These are phyloP conservation scores for Phalaenopsis aphrodite DNA, from an alignment of 106 monocot genomes.

Conservation along the genomic window DNA sequence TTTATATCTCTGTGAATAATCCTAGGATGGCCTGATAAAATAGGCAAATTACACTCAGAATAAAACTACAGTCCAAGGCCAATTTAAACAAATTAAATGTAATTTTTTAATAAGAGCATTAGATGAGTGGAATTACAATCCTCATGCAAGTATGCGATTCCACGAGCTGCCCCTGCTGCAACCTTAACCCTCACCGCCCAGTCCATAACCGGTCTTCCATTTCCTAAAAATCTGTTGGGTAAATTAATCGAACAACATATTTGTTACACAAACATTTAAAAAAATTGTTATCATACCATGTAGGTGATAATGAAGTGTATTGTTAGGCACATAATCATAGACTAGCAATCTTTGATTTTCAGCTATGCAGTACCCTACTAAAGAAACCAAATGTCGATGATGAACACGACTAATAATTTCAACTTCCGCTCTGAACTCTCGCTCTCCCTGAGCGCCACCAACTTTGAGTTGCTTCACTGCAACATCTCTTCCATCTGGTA, in stretches of 20 bases:
- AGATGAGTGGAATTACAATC: slow-evolving; percentile 59
- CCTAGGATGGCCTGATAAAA: slow-evolving; percentile 71
- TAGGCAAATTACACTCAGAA: background rate
- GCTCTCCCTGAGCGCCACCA: slow-evolving; percentile 64
- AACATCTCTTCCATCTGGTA: slow-evolving; percentile 75
- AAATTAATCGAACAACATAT: slow-evolving; percentile 10
- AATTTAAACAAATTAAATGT: background rate
- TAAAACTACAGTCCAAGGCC: background rate
- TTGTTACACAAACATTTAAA: background rate
- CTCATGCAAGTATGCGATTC: slow-evolving; percentile 89
- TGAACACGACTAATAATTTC: slow-evolving; percentile 85
- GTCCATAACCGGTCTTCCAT: slow-evolving; percentile 52
- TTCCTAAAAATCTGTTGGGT: slow-evolving; percentile 21
- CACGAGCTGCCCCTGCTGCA: slow-evolving; percentile 86
- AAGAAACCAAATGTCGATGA: slow-evolving; percentile 86
- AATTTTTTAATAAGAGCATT: background rate
- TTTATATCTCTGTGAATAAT: slow-evolving; percentile 96
- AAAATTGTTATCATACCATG: slow-evolving; percentile 41
- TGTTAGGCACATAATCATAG: slow-evolving; percentile 86
- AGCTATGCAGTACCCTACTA: slow-evolving; percentile 80
- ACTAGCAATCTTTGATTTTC: slow-evolving; percentile 75
- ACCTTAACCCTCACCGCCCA: slow-evolving; percentile 70
- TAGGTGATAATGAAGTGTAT: slow-evolving; percentile 77
- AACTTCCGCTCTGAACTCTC: slow-evolving; percentile 88
- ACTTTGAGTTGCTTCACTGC: slow-evolving; percentile 87